These are phyloP conservation scores for Zygosaccharomyces kombuchaensis DNA, from an alignment of 805 yeast genomes.

Conservation along the genomic window DNA sequence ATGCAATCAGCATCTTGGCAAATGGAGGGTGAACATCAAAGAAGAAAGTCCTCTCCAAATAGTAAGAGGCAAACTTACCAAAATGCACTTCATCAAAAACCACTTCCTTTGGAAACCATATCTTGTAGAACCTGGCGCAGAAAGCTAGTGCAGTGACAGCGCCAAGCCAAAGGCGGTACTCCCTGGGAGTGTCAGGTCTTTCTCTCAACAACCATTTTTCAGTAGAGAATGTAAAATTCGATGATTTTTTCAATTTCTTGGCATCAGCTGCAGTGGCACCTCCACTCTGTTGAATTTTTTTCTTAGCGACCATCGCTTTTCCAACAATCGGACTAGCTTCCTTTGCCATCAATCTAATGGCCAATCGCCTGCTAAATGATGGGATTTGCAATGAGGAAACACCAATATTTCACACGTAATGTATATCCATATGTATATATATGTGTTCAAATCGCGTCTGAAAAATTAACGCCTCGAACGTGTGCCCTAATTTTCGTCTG, in stretches of 20 bases:
- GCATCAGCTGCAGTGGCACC: not conserved
- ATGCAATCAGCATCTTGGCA: conserved; percentile 88
- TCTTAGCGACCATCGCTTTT: not conserved
- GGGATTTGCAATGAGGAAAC: not conserved
- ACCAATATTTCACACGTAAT: not conserved
- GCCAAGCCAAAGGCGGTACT: conserved; percentile 47
- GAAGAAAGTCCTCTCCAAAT: conserved; percentile 83
- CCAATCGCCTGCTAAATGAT: not conserved
- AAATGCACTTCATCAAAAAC: conserved; percentile 87
- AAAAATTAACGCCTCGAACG: not conserved
- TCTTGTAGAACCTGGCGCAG: conserved; percentile 55
- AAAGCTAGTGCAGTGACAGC: conserved; percentile 65
- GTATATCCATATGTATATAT: not conserved
- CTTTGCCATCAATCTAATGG: not conserved
- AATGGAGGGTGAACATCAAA: conserved; percentile 98
- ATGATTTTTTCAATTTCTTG: not conserved
- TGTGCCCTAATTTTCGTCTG: not conserved
- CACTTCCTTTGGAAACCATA: conserved; percentile 66
- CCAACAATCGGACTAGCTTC: not conserved
- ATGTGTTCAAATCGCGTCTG: not conserved
- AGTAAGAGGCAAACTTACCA: conserved; percentile 81
- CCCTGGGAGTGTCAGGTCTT: conserved; percentile 31
- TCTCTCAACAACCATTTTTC: conserved; percentile 29
- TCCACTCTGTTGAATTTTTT: not conserved
- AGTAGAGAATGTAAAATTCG: conserved; percentile 15